Conservation (phyloP, 1,284 basidiomycete species). For the Porphyrellus sp. region DNA sequence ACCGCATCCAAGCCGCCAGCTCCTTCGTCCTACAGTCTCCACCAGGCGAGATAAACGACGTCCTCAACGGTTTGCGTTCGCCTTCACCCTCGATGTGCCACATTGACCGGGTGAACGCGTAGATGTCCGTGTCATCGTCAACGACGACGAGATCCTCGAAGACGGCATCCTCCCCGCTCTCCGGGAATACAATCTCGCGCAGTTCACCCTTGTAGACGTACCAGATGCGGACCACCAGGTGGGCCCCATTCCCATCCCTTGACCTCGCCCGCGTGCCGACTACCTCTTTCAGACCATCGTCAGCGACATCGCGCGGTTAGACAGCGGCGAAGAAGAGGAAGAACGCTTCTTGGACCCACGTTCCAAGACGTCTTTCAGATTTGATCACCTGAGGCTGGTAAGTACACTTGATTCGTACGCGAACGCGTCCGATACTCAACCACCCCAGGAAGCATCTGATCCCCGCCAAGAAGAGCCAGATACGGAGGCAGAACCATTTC, state of each 20-base stretch:
- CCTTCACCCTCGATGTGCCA: neutral
- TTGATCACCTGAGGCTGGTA: constrained; percentile 80
- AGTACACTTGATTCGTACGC: constrained; percentile 13
- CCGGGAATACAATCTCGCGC: constrained; percentile 78
- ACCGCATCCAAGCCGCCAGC: constrained; percentile 69
- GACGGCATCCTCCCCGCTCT: constrained; percentile 73
- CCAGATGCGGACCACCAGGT: constrained; percentile 73
- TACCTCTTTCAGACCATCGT: constrained; percentile 60
- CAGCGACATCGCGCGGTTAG: constrained; percentile 58
- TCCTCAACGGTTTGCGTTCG: constrained; percentile 68
- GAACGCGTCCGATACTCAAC: constrained; percentile 1
- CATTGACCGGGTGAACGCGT: constrained; percentile 4
- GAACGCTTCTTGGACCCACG: constrained; percentile 79
- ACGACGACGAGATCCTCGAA: constrained; percentile 79
- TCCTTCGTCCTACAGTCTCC: constrained; percentile 85
- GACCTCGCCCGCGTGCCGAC: neutral
- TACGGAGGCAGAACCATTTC: constrained; percentile 66
- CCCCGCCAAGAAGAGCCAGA: constrained; percentile 62
- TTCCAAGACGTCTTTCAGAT: constrained; percentile 72
- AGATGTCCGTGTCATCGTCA: constrained; percentile 88
- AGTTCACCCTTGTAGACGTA: constrained; percentile 77
- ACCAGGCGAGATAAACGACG: constrained; percentile 94
- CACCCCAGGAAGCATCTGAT: constrained; percentile 69
- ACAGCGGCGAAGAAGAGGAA: constrained; percentile 40
- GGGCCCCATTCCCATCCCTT: constrained; percentile 15